Percentiles rank a stretch among this genome's conserved stretches.
phyloP scores from a whole-genome alignment of 2,329 filamentous ascomycete genomes.

The Exophiala spinifera region DNA sequence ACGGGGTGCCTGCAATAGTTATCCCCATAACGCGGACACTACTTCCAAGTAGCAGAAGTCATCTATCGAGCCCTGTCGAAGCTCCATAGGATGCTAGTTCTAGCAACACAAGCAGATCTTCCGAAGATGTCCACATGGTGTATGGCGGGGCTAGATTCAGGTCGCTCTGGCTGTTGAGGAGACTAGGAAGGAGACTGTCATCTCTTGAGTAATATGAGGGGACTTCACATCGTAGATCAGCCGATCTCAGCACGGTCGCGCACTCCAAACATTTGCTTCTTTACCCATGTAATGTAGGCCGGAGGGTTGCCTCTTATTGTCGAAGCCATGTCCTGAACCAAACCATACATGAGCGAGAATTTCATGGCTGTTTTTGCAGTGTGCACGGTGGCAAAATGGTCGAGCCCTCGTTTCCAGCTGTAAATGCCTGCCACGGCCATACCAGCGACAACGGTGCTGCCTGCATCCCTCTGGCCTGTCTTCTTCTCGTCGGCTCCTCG shows the following conservation, averaged over 20 bases:
- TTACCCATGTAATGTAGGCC: slow-evolving; percentile 68
- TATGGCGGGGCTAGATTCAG: no score
- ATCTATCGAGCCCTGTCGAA: no score
- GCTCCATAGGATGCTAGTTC: no score
- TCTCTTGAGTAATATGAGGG: no score
- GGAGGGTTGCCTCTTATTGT: slow-evolving; percentile 61
- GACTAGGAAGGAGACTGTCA: no score
- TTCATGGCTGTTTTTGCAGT: slow-evolving; percentile 77
- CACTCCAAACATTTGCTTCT: slow-evolving; percentile 3
- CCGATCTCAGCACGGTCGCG: not conserved
- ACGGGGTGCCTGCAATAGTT: no score
- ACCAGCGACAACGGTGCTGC: slow-evolving; percentile 78
- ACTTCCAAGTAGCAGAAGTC: no score
- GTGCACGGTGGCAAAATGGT: slow-evolving; percentile 69
- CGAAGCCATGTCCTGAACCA: slow-evolving; percentile 72
- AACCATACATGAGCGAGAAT: slow-evolving; percentile 75
- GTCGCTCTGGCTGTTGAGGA: no score
- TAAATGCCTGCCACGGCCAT: slow-evolving; percentile 81
- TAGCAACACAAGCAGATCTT: no score
- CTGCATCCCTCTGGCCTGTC: slow-evolving; percentile 62
- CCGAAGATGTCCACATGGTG: no score
- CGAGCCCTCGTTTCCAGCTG: slow-evolving; percentile 80
- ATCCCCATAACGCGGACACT: no score
- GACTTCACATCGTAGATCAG: not conserved
- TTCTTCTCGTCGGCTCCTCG: slow-evolving; percentile 76